These are phyloP conservation scores for Metarhizium sp. DNA, from an alignment of 2,329 filamentous ascomycete species.

Conservation along the genomic window DNA sequence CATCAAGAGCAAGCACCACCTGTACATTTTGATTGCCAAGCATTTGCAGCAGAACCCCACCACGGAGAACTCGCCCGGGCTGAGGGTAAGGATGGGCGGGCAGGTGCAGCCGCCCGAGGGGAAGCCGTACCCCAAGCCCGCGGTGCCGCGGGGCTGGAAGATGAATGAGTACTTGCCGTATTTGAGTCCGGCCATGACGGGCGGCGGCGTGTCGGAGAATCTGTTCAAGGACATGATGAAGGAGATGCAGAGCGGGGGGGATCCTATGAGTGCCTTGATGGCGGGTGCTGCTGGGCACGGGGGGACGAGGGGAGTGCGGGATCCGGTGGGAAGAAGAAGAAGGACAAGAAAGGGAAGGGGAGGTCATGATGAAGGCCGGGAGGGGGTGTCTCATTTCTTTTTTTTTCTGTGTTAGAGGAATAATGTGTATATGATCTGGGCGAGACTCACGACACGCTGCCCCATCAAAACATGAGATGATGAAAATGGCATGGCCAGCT, in stretches of 20 bases:
- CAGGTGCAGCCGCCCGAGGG: conserved; percentile 52
- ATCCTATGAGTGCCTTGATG: conserved; percentile 35
- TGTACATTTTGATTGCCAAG: conserved; percentile 70
- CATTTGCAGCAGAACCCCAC: conserved; percentile 74
- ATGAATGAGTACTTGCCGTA: conserved; percentile 76
- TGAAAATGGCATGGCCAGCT: no score
- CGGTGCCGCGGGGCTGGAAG: conserved; percentile 84
- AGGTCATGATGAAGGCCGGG: conserved; percentile 14
- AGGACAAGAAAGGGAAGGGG: conserved; percentile 40
- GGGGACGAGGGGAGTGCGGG: conserved; percentile 3
- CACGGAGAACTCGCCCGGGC: conserved; percentile 55
- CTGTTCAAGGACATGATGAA: conserved; percentile 95
- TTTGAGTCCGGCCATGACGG: conserved; percentile 76
- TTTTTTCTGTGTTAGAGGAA: no score
- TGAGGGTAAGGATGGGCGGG: conserved; percentile 64
- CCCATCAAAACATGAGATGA: no score
- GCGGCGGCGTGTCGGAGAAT: conserved; percentile 89
- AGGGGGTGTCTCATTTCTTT: not conserved
- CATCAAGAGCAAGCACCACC: conserved; percentile 73
- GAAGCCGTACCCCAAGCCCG: conserved; percentile 61
- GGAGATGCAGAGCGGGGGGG: conserved; percentile 60
- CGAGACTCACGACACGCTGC: no score
- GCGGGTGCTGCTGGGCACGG: conserved; percentile 18
- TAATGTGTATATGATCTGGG: no score
- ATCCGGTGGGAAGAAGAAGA: conserved; percentile 31